Conservation (phyloP, 2,329 filamentous ascomycete genomes). For the Stemphylium vesicarium region DNA sequence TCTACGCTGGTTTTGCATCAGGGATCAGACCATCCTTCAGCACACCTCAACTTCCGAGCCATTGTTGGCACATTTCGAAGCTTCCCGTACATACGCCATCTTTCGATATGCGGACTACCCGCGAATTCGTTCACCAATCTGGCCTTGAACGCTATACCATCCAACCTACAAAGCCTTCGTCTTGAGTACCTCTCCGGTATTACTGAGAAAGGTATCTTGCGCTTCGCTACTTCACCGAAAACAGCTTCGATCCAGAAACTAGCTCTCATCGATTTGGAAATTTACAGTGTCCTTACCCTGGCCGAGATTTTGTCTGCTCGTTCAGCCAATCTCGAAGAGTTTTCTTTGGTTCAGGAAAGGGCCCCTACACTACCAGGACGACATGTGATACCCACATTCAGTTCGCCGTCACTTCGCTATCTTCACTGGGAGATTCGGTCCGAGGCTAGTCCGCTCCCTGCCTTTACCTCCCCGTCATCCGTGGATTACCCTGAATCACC, state of each 20-base stretch:
- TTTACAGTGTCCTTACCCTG: slow-evolving; percentile 59
- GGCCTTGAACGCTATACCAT: slow-evolving; percentile 60
- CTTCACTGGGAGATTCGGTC: slow-evolving; percentile 66
- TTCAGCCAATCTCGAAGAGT: slow-evolving; percentile 54
- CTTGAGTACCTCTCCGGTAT: slow-evolving; percentile 63
- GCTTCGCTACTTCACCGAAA: slow-evolving; percentile 57
- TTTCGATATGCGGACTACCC: slow-evolving; percentile 62
- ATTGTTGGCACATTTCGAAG: slow-evolving; percentile 61
- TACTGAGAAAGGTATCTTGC: slow-evolving; percentile 61
- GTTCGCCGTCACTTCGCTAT: slow-evolving; percentile 56
- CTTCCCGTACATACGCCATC: slow-evolving; percentile 59
- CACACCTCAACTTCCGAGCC: slow-evolving; percentile 59
- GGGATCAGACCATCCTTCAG: slow-evolving; percentile 41
- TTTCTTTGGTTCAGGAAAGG: slow-evolving; percentile 60
- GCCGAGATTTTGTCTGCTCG: slow-evolving; percentile 58
- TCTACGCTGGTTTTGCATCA: slow-evolving; percentile 59
- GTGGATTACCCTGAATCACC: not conserved
- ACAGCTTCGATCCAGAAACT: slow-evolving; percentile 56
- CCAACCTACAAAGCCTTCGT: slow-evolving; percentile 58
- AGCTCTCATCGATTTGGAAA: slow-evolving; percentile 60
- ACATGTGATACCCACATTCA: slow-evolving; percentile 55
- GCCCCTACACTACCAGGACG: slow-evolving; percentile 55
- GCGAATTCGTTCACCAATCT: slow-evolving; percentile 62
- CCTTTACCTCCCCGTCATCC: slow-evolving; percentile 10
- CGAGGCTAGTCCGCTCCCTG: slow-evolving; percentile 30